Conservation (phyloP, 768 basidiomycete species). For the Tulasnella sp. region DNA sequence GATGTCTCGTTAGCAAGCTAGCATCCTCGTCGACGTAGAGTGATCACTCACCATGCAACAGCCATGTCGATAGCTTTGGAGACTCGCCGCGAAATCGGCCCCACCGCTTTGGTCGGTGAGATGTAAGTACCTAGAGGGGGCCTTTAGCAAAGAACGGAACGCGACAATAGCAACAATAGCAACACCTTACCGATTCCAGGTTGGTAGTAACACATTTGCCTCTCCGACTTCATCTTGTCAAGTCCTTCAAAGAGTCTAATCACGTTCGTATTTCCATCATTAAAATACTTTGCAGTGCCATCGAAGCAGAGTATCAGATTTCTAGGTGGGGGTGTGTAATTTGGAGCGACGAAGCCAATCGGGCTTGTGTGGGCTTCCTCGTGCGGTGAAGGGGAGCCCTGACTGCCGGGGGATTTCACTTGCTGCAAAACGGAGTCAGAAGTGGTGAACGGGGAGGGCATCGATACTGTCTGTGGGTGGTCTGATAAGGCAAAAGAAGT, state of each 20-base stretch:
- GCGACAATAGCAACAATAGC: background rate
- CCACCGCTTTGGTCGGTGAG: background rate
- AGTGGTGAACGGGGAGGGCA: too few relatives aligned
- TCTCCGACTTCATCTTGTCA: constrained; percentile 39
- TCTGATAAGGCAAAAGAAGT: too few relatives aligned
- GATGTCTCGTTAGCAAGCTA: background rate
- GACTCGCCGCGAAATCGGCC: background rate
- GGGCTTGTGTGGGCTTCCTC: background rate
- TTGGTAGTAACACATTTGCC: constrained; percentile 72
- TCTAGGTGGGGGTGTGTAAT: constrained; percentile 14
- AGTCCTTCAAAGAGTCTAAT: constrained; percentile 22
- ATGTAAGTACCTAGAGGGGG: constrained; percentile 9
- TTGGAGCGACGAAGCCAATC: background rate
- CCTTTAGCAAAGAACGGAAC: background rate
- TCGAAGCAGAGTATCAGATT: constrained; percentile 22
- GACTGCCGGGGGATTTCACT: background rate
- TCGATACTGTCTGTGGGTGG: too few relatives aligned
- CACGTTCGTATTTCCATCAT: constrained; percentile 47
- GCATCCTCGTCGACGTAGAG: background rate
- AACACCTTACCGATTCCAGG: constrained; percentile 30
- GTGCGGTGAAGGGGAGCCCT: background rate
- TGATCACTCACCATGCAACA: constrained; percentile 9
- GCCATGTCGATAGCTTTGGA: constrained; percentile 6
- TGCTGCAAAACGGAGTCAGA: background rate
- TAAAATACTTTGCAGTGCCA: constrained; percentile 22